Percentiles rank a stretch among this genome's conserved stretches.
phyloP scores from a whole-genome alignment of 176 grass and related monocot genomes.

The Puya raimondii region DNA sequence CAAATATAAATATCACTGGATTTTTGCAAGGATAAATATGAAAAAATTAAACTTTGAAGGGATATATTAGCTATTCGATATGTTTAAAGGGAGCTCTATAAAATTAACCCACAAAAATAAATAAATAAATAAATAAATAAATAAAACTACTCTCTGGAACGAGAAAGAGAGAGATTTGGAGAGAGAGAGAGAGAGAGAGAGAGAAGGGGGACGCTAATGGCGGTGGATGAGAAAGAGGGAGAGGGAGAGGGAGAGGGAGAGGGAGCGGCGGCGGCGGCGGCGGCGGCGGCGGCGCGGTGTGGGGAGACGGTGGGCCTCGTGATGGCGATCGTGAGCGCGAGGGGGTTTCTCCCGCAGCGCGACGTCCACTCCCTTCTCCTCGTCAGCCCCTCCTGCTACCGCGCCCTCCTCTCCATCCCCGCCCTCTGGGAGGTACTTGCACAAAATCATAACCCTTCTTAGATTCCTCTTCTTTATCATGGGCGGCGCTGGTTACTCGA shows the following conservation, averaged over 20 bases:
- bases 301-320: constrained; percentile 49
- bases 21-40: no score
- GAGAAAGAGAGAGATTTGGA: no score
- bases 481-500: no score
- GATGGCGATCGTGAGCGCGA: constrained; percentile 58
- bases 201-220: no score
- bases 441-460: background rate
- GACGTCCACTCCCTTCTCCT: constrained; percentile 56
- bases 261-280: constrained; percentile 19
- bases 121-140: no score
- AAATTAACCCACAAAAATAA: no score
- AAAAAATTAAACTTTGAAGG: no score
- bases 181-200: no score
- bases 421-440: constrained; percentile 63
- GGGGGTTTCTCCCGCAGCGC: constrained; percentile 35
- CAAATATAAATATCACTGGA: no score
- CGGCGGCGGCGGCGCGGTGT: constrained; percentile 29
- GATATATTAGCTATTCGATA: no score
- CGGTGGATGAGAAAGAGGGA: background rate
- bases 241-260: background rate
- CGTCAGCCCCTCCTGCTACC: constrained; percentile 64
- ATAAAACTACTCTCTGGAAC: no score
- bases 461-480: background rate
- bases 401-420: constrained; percentile 42
- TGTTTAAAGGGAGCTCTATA: no score